Evolutionary conservation across 352 stramenopile species (phyloP).

Genomic region (Globisporangium paddicum): DNA sequence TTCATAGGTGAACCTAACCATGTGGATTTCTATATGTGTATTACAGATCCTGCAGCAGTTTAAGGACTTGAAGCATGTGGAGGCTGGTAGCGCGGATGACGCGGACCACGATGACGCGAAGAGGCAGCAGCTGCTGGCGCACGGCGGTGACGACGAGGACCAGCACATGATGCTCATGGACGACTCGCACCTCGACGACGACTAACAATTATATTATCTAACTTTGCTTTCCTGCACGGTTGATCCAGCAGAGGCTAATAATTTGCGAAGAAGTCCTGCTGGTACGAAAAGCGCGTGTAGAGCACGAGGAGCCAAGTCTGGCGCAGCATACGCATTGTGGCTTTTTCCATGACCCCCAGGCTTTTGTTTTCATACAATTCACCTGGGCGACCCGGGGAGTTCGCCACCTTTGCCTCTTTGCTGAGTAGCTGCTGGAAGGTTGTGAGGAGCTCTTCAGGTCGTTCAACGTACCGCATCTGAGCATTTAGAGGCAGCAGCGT

Average conservation of each 20-base stretch:
- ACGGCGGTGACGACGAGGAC: slow-evolving; percentile 13
- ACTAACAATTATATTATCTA: slow-evolving; percentile 6
- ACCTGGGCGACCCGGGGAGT: background rate
- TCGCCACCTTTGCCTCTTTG: background rate
- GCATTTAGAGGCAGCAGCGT: background rate
- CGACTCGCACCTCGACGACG: slow-evolving; percentile 36
- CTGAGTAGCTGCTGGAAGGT: background rate
- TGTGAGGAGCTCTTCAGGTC: background rate
- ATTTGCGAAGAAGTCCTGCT: slow-evolving; percentile 32
- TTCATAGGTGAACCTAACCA: background rate
- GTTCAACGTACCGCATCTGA: slow-evolving; percentile 8
- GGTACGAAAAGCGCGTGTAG: slow-evolving; percentile 29
- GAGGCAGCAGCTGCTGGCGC: background rate
- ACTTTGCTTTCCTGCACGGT: background rate
- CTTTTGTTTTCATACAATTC: background rate
- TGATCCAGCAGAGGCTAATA: background rate
- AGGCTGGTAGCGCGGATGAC: background rate
- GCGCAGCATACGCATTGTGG: background rate
- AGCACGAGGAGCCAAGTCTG: slow-evolving; percentile 19
- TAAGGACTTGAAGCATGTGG: slow-evolving; percentile 39
- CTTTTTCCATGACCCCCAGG: no score
- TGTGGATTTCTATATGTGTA: background rate
- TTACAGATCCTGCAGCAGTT: slow-evolving; percentile 61
- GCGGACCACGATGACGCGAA: background rate
- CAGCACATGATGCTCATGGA: slow-evolving; percentile 23